Evolutionary conservation across 768 basidiomycete genomes (phyloP).

Genomic region (Trametes villosa): DNA sequence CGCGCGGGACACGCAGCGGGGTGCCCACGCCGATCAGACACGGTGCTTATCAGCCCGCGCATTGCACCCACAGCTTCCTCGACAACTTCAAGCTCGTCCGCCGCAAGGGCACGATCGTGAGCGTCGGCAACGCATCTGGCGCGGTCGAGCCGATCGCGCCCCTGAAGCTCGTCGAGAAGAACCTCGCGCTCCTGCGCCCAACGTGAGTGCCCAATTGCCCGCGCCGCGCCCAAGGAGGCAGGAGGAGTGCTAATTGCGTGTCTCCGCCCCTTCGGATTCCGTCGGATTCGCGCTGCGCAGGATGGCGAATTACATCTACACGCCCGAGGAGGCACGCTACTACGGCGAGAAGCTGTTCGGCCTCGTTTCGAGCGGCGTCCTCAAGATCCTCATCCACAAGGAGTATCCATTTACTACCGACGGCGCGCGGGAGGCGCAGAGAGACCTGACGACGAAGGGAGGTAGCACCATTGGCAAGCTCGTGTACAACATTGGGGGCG

Average conservation of each 20-base stretch:
- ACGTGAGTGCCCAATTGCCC: constrained; percentile 45
- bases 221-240: constrained; percentile 1
- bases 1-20: too few species aligned
- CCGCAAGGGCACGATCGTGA: constrained; percentile 85
- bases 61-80: constrained; percentile 62
- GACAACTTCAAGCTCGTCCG: constrained; percentile 78
- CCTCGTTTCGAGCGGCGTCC: constrained; percentile 54
- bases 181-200: constrained; percentile 73
- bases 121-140: constrained; percentile 90
- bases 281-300: constrained; percentile 51
- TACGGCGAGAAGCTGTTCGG: constrained; percentile 71
- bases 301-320: constrained; percentile 68
- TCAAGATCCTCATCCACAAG: constrained; percentile 71
- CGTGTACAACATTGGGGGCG: constrained; percentile 62
- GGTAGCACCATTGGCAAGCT: constrained; percentile 88
- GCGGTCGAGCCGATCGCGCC: constrained; percentile 74
- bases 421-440: constrained; percentile 74
- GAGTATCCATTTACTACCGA: constrained; percentile 84
- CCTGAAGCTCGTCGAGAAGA: constrained; percentile 76
- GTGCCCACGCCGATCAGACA: background rate
- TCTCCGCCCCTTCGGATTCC: background rate
- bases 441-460: constrained; percentile 58
- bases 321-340: constrained; percentile 65
- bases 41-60: background rate
- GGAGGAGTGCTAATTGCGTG: background rate